A percentile compares a stretch with the other conserved stretches of the same genome.
phyloP scores from a whole-genome alignment of 1,284 basidiomycete species.

The Sanghuangporus weigelae region DNA sequence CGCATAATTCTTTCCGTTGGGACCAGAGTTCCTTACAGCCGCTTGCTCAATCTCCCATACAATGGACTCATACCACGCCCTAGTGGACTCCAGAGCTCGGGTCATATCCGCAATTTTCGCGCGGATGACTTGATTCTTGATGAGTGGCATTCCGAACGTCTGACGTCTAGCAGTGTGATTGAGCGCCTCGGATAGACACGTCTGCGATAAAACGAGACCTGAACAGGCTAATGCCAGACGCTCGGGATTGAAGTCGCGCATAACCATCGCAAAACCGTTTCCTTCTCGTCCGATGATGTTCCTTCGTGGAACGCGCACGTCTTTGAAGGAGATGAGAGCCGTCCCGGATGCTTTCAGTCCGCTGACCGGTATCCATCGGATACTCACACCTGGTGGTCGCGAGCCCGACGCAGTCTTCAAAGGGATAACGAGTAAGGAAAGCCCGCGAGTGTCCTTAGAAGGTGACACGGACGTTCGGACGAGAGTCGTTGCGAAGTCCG shows the following conservation, averaged over 20 bases:
- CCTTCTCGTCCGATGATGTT: conserved; percentile 19
- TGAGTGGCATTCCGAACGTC: conserved; percentile 20
- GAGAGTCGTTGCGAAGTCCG: conserved; percentile 20
- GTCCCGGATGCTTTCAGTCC: conserved; percentile 19
- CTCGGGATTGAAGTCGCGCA: conserved; percentile 22
- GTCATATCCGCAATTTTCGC: conserved; percentile 20
- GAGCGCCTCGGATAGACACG: conserved; percentile 17
- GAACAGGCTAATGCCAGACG: conserved; percentile 14
- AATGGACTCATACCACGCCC: conserved; percentile 20
- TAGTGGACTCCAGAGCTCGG: conserved; percentile 15
- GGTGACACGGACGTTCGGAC: conserved; percentile 14
- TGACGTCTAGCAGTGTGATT: conserved; percentile 16
- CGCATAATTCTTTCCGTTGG: background rate
- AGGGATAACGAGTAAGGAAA: conserved; percentile 20
- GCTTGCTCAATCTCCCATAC: conserved; percentile 16
- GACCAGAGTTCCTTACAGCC: background rate
- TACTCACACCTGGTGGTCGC: conserved; percentile 13
- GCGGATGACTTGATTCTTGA: conserved; percentile 19
- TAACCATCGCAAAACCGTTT: conserved; percentile 18
- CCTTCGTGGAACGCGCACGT: conserved; percentile 18
- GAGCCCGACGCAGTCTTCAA: conserved; percentile 8
- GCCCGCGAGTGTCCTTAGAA: conserved; percentile 4
- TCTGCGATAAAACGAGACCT: conserved; percentile 14
- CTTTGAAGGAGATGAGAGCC: conserved; percentile 16
- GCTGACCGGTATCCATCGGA: conserved; percentile 14